A percentile compares a stretch with the other conserved stretches of the same genome.
Conservation (phyloP, 345 rosid species). For the Rhodamnia argentea region DNA sequence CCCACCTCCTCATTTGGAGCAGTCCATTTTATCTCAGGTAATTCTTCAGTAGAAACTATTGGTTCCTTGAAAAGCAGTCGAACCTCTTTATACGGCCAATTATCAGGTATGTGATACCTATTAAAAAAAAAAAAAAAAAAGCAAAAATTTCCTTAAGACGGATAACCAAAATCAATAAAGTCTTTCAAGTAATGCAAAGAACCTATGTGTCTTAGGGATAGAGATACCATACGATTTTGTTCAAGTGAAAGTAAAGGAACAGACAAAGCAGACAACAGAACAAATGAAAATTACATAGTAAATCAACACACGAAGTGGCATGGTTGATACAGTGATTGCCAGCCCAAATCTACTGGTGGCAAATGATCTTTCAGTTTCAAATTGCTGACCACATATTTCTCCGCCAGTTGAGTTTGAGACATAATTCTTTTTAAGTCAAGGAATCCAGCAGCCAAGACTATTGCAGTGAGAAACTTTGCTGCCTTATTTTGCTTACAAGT, state of each 20-base stretch:
- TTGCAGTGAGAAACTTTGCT: not conserved
- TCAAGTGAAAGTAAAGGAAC: not conserved
- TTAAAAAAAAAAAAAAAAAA: not conserved
- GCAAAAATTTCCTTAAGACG: not conserved
- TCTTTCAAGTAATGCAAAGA: not conserved
- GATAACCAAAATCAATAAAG: not conserved
- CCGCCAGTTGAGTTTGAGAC: not conserved
- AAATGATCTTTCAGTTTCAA: not conserved
- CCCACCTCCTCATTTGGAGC: conserved; percentile 75
- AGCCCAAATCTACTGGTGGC: not conserved
- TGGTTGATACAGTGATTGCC: not conserved
- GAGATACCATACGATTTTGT: not conserved
- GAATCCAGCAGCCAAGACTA: not conserved
- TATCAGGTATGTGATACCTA: conserved; percentile 76
- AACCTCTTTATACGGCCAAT: conserved; percentile 84
- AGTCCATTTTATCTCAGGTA: conserved; percentile 70
- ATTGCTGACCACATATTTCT: not conserved
- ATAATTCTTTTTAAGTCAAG: not conserved
- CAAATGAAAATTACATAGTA: not conserved
- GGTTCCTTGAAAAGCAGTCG: conserved; percentile 74
- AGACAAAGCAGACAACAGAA: not conserved
- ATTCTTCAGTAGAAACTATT: conserved; percentile 41
- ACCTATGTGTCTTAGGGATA: not conserved
- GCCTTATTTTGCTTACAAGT: not conserved
- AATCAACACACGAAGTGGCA: not conserved